These are phyloP conservation scores for Lumnitzera littorea DNA, from an alignment of 345 rosid species.

Conservation along the genomic window DNA sequence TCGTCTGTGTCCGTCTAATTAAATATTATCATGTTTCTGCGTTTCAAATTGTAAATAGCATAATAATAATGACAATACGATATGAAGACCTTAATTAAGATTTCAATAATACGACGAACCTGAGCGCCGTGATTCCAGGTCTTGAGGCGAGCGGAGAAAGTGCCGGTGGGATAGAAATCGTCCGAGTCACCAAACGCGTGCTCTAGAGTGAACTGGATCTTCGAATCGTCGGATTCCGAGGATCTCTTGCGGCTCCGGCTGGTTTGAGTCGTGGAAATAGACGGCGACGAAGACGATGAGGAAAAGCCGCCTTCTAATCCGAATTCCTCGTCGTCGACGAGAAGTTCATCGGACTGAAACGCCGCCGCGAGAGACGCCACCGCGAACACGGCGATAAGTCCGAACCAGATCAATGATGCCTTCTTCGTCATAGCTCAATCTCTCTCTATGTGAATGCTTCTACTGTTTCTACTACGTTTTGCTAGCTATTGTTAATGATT, in stretches of 20 bases:
- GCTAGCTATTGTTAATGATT: too few species aligned
- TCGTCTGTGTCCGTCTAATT: too few species aligned
- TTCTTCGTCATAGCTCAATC: too few species aligned
- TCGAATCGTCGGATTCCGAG: constrained; percentile 84
- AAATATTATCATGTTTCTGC: too few species aligned
- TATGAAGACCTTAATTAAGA: too few species aligned
- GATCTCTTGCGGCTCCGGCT: constrained; percentile 49
- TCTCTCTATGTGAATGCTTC: too few species aligned
- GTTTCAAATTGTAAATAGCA: too few species aligned
- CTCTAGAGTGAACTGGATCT: constrained; percentile 84
- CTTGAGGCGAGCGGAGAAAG: constrained; percentile 92
- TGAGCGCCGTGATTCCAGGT: constrained; percentile 75
- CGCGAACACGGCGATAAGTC: too few species aligned
- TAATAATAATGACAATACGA: too few species aligned
- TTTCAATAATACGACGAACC: constrained; percentile 24
- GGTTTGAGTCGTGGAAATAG: constrained; percentile 21
- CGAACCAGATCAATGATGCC: too few species aligned
- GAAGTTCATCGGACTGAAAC: constrained; percentile 86
- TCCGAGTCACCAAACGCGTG: constrained; percentile 83
- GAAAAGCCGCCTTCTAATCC: constrained; percentile 54
- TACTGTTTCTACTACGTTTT: too few species aligned
- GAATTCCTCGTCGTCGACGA: constrained; percentile 75
- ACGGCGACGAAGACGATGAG: constrained; percentile 26
- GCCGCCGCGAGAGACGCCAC: constrained; percentile 11
- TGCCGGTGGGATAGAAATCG: constrained; percentile 70